Conservation (phyloP, 2,329 filamentous ascomycete genomes). For the Berkeleyomyces rouxiae region DNA sequence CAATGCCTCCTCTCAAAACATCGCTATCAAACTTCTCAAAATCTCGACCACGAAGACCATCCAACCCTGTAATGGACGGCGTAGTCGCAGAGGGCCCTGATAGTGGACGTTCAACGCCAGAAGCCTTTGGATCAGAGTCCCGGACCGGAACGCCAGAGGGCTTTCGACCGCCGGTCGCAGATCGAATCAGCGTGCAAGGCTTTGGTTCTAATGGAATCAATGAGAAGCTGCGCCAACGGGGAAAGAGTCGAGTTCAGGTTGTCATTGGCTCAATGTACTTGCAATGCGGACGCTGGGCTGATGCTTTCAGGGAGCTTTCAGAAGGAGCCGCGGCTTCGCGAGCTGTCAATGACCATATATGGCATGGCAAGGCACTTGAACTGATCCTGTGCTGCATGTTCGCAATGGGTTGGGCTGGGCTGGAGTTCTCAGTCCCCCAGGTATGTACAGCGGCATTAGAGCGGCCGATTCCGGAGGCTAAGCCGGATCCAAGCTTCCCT, state of each 20-base stretch:
- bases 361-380: constrained; percentile 91
- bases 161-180: constrained; percentile 33
- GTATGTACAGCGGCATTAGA: constrained; percentile 37
- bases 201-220: constrained; percentile 56
- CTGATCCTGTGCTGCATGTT: constrained; percentile 69
- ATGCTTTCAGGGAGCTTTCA: constrained; percentile 67
- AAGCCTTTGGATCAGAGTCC: constrained; percentile 16
- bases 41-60: constrained; percentile 24
- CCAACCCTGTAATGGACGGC: constrained; percentile 28
- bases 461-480: constrained; percentile 25
- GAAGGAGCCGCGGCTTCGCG: constrained; percentile 67
- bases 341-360: constrained; percentile 77
- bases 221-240: constrained; percentile 64
- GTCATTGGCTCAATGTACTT: constrained; percentile 75
- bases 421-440: constrained; percentile 63
- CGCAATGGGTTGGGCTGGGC: constrained; percentile 65
- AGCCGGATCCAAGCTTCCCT: constrained; percentile 22
- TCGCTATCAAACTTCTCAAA: constrained; percentile 17
- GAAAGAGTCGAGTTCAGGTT: constrained; percentile 62
- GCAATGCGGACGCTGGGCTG: constrained; percentile 75
- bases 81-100: constrained; percentile 16
- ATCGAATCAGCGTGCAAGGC: constrained; percentile 48
- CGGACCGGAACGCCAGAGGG: constrained; percentile 27
- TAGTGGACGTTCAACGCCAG: constrained; percentile 30
- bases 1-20: constrained; percentile 52